Evolutionary conservation across 2,329 filamentous ascomycete species (phyloP), one percentile per base, ranked within the genome.

Genomic region (Didymella lethalis): DNA sequence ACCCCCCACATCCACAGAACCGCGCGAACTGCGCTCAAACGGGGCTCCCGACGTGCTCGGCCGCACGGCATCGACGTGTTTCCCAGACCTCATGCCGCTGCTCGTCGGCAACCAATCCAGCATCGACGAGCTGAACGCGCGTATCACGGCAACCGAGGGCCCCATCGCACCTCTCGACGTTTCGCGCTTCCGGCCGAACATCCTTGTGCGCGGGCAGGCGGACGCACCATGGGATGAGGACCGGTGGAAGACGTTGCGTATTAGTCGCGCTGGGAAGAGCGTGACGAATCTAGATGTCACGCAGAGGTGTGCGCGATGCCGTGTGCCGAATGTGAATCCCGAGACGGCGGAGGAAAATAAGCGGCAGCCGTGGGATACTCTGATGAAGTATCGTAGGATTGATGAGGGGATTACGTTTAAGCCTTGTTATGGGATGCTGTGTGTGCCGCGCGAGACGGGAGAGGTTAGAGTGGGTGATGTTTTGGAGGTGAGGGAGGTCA

Each of bases 371-470:
- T 89, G 86, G 86, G 81, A 87, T 66, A 83, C 82, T 60, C 72
- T 89, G 53, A 84, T 87, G 80, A 84, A 83, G 66, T 88, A 86
- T 72, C 77, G 86, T 8, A 74, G 86, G 28, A 79, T 88, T 5
- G 86, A 89, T 68, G 77, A 83, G 65, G 86, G 86, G 0, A 81
- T 85, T 26, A 88, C 81, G 74, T 88, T 79, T 63, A 89, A 89
- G 76, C 87, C 87, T 40, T 88, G 86, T 64, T 89, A 88, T 78
- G 87, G 87, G 1, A 89, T 89, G 87, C 71, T 89, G 67, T 84
- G 85, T 69, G 84, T 85, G 51, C 86, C 87, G 16, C 79, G 82
- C 59, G 83, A 87, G 43, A 85, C 86, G 62, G 85, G 85, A 0
- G 70, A 77, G 47, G 68, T 89, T 10, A 79, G 80, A 56, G 83